Evolutionary conservation across 371 early-diverging fungal genomes (phyloP).

Genomic region (Mortierella sp.): DNA sequence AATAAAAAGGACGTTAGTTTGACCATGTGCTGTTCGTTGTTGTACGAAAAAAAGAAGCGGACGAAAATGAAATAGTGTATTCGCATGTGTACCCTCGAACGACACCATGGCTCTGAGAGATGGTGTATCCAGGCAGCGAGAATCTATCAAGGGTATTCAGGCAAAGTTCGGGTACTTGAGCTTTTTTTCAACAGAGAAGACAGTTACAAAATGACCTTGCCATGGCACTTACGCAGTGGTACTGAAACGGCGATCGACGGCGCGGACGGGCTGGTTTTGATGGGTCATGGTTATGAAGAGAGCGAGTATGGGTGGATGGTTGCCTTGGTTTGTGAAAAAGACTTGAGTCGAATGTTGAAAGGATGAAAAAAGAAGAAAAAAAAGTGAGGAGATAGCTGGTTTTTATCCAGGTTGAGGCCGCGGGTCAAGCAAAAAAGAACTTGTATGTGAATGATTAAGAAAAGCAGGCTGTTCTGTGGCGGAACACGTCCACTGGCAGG

Average conservation of each 20-base stretch:
- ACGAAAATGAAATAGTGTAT: background rate
- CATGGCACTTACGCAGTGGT: constrained; percentile 33
- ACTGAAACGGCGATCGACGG: constrained; percentile 54
- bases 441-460: background rate
- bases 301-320: background rate
- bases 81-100: constrained; percentile 45
- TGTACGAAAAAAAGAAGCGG: background rate
- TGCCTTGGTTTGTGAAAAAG: background rate
- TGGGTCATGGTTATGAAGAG: background rate
- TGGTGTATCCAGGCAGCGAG: constrained; percentile 37
- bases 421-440: background rate
- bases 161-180: background rate
- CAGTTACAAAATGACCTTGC: background rate
- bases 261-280: constrained; percentile 15
- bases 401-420: background rate
- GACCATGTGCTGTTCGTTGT: background rate
- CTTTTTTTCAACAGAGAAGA: background rate
- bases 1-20: background rate
- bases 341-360: background rate
- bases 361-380: background rate
- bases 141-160: constrained; percentile 22
- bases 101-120: constrained; percentile 42
- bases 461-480: background rate
- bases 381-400: background rate
- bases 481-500: background rate